A percentile compares a stretch with the other conserved stretches of the same genome.
Conservation (phyloP, 2,329 filamentous ascomycete species). For the Hymenoscyphus scutula region DNA sequence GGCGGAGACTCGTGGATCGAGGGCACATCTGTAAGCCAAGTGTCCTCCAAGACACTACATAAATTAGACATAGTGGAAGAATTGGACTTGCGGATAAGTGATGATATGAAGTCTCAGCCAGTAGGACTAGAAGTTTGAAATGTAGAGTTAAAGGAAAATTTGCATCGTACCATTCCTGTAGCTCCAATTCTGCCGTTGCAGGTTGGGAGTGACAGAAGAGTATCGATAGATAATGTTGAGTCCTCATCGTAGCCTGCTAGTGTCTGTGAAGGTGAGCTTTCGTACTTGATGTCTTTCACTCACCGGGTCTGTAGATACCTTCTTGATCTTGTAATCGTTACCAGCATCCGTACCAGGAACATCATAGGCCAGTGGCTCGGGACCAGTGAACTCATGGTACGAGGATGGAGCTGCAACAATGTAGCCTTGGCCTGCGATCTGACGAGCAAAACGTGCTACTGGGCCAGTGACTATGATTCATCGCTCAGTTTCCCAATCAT, state of each 20-base stretch:
- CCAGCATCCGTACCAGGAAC: constrained; percentile 82
- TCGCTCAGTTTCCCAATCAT: neutral
- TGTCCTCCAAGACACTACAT: constrained; percentile 53
- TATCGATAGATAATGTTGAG: constrained; percentile 63
- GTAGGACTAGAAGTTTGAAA: neutral
- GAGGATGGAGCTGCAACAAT: constrained; percentile 88
- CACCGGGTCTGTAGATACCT: constrained; percentile 44
- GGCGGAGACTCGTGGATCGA: constrained; percentile 74
- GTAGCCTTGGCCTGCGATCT: constrained; percentile 90
- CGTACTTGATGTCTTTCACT: neutral
- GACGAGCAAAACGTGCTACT: constrained; percentile 82
- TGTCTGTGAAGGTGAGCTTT: constrained; percentile 48
- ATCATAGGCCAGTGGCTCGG: constrained; percentile 81
- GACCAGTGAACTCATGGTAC: constrained; percentile 90
- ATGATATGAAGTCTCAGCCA: neutral
- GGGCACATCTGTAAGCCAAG: constrained; percentile 67
- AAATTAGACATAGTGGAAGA: neutral
- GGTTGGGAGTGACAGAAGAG: constrained; percentile 69
- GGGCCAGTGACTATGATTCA: constrained; percentile 72
- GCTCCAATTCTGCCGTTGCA: constrained; percentile 77
- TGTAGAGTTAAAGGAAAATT: neutral
- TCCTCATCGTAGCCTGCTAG: constrained; percentile 85
- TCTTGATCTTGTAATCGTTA: constrained; percentile 81
- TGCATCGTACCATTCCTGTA: constrained; percentile 64
- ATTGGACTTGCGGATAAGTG: neutral